Conservation (phyloP, 352 stramenopile species). For the Phytophthora ohioensis region DNA sequence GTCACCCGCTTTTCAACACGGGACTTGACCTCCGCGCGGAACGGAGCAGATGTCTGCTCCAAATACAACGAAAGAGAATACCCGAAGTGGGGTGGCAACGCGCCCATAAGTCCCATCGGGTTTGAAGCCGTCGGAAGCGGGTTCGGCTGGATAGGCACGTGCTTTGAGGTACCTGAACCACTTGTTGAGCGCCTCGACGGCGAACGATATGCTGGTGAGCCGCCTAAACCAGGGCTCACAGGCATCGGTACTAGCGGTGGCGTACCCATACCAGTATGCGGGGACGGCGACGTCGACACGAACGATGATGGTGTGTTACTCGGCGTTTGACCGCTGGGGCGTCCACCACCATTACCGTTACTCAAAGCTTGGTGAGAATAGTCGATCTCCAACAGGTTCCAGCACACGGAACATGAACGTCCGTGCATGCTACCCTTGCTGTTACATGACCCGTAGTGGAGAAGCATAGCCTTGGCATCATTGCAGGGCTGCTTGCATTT, state of each 20-base stretch:
- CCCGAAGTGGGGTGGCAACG: conserved; percentile 65
- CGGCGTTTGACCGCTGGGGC: conserved; percentile 17
- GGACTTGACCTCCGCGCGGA: conserved; percentile 73
- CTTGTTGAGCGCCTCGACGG: conserved; percentile 30
- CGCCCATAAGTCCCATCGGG: conserved; percentile 66
- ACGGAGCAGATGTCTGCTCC: conserved; percentile 74
- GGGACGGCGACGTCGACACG: conserved; percentile 30
- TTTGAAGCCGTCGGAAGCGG: conserved; percentile 78
- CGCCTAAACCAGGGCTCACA: conserved; percentile 21
- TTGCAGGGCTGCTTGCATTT: conserved; percentile 77
- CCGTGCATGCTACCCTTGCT: conserved; percentile 52
- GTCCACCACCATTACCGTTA: conserved; percentile 27
- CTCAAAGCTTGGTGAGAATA: conserved; percentile 66
- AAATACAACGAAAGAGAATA: conserved; percentile 76
- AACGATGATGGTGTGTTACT: conserved; percentile 36
- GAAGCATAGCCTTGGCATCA: conserved; percentile 79
- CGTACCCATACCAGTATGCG: conserved; percentile 18
- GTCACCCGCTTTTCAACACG: conserved; percentile 85
- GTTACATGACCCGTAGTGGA: conserved; percentile 73
- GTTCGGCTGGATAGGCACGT: conserved; percentile 83
- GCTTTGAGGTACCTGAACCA: conserved; percentile 41
- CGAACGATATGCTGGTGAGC: conserved; percentile 35
- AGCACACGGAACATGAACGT: conserved; percentile 61
- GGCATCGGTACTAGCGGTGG: conserved; percentile 33
- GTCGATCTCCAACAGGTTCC: conserved; percentile 76